phyloP scores from a whole-genome alignment of 1,284 basidiomycete species.

The Porodaedalea pini region DNA sequence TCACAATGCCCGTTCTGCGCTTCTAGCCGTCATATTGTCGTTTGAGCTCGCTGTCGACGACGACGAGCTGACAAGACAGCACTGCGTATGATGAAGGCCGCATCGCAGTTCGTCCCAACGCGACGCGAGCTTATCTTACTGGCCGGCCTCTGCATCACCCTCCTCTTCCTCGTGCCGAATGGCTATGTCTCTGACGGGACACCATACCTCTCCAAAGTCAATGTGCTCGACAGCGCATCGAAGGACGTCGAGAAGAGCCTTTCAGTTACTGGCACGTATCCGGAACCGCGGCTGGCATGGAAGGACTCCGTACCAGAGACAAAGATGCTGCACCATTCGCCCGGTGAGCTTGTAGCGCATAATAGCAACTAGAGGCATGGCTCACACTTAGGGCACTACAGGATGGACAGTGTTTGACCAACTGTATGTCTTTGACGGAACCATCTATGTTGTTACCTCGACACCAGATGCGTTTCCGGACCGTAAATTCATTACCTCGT shows the following conservation, averaged over 20 bases:
- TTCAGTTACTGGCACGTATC: not conserved
- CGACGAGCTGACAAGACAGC: too few species aligned
- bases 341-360: conserved; percentile 7
- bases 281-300: conserved; percentile 17
- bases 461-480: conserved; percentile 52
- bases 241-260: not conserved
- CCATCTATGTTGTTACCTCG: conserved; percentile 70
- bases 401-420: conserved; percentile 79
- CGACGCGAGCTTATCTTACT: conserved; percentile 17
- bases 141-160: not conserved
- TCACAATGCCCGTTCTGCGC: too few species aligned
- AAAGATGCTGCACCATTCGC: conserved; percentile 16
- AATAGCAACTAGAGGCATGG: not conserved
- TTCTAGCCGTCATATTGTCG: too few species aligned
- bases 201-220: not conserved
- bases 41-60: too few species aligned
- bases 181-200: not conserved
- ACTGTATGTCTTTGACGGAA: conserved; percentile 72
- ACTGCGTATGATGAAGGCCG: not conserved
- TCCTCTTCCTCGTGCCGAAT: conserved; percentile 11
- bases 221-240: not conserved
- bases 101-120: conserved; percentile 13
- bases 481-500: conserved; percentile 54
- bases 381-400: not conserved
- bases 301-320: conserved; percentile 17